Percentiles rank a stretch among this genome's conserved stretches.
These are phyloP conservation scores for Umbelopsis ramanniana DNA, from an alignment of 192 early-diverging fungal genomes.

Conservation along the genomic window DNA sequence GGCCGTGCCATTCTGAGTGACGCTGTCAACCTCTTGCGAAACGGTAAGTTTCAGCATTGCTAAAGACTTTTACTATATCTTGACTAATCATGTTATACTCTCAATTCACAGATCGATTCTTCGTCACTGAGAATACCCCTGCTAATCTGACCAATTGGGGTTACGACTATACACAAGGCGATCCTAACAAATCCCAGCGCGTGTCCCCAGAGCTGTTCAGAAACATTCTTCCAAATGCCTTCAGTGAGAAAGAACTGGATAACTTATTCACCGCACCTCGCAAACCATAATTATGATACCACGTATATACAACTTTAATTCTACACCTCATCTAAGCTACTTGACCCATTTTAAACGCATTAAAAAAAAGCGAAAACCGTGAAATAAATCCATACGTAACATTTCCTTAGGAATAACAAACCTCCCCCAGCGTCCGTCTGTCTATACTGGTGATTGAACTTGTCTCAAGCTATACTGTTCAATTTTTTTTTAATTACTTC, in stretches of 20 bases:
- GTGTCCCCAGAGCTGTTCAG: conserved; percentile 27
- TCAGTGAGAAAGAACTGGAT: conserved; percentile 14
- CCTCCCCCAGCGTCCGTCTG: too few relatives aligned
- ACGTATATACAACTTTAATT: neutral
- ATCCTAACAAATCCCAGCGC: conserved; percentile 14
- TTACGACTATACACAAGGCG: conserved; percentile 31
- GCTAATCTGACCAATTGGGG: conserved; percentile 53
- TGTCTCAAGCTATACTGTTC: too few relatives aligned
- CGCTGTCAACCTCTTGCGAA: conserved; percentile 52
- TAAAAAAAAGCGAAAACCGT: too few relatives aligned
- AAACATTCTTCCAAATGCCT: conserved; percentile 19
- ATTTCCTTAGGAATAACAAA: too few relatives aligned
- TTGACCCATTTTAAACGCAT: too few relatives aligned
- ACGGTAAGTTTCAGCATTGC: conserved; percentile 25
- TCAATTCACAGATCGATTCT: conserved; percentile 48
- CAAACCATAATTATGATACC: neutral
- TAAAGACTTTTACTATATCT: too few relatives aligned
- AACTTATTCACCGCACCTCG: conserved; percentile 27
- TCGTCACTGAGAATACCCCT: conserved; percentile 44
- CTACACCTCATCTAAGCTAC: too few relatives aligned
- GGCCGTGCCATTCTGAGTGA: conserved; percentile 52
- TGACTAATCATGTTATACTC: neutral
- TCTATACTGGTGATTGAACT: too few relatives aligned
- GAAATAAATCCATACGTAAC: too few relatives aligned
- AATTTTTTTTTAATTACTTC: too few relatives aligned